phyloP scores from a whole-genome alignment of 2,329 filamentous ascomycete genomes.

The Ophiostoma himal-ulmi region DNA sequence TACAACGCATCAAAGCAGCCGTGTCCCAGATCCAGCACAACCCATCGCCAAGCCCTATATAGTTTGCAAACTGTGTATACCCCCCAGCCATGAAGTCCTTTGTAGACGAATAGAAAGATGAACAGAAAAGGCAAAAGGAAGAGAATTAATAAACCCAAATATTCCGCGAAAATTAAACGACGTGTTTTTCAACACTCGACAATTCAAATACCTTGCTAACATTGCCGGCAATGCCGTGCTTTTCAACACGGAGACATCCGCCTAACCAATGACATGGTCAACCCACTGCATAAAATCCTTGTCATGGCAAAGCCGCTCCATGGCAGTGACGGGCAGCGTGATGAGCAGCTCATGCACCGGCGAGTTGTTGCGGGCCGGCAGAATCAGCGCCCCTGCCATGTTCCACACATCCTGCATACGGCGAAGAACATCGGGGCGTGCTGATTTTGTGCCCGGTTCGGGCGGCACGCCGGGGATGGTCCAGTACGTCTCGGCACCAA shows the following conservation, averaged over 20 bases:
- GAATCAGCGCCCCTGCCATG: constrained; percentile 32
- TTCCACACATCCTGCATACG: constrained; percentile 32
- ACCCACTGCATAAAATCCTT: constrained; percentile 31
- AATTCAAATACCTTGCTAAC: neutral
- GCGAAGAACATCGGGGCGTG: constrained; percentile 31
- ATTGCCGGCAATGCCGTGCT: neutral
- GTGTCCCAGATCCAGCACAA: neutral
- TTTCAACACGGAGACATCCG: neutral
- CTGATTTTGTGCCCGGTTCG: neutral
- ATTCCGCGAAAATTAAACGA: neutral
- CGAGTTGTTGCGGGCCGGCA: constrained; percentile 30
- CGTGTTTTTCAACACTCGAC: neutral
- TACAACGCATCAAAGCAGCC: neutral
- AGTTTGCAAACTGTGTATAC: neutral
- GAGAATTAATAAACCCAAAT: neutral
- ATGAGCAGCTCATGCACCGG: constrained; percentile 32
- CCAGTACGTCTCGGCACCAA: constrained; percentile 40
- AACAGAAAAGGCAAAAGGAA: neutral
- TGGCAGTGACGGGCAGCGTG: constrained; percentile 32
- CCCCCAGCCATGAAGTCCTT: neutral
- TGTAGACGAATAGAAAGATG: neutral
- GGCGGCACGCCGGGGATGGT: constrained; percentile 29
- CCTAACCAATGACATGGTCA: constrained; percentile 25
- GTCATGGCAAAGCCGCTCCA: constrained; percentile 30
- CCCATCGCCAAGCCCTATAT: neutral